Conservation (phyloP, 2,329 filamentous ascomycete species). For the Annulohypoxylon truncatum region DNA sequence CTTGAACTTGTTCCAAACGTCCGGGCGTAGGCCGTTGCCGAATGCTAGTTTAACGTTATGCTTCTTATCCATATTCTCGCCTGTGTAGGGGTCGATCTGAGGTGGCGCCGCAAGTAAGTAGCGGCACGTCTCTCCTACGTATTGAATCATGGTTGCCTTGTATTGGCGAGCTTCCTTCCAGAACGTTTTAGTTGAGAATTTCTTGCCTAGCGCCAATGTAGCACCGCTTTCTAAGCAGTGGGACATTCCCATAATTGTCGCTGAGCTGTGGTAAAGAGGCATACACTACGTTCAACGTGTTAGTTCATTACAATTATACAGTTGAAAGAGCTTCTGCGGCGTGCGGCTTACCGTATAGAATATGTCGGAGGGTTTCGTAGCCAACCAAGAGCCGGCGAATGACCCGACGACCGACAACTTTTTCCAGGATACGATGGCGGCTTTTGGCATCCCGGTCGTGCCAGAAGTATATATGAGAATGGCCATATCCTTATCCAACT, state of each 20-base stretch:
- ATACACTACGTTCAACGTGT: slow-evolving; percentile 68
- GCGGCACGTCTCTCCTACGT: slow-evolving; percentile 88
- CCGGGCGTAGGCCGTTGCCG: slow-evolving; percentile 86
- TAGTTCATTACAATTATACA: not conserved
- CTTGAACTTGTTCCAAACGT: slow-evolving; percentile 87
- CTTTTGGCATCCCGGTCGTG: slow-evolving; percentile 86
- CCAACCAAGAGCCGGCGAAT: slow-evolving; percentile 67
- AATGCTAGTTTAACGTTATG: slow-evolving; percentile 81
- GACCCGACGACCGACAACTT: slow-evolving; percentile 68
- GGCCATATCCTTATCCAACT: slow-evolving; percentile 67
- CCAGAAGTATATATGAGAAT: slow-evolving; percentile 87
- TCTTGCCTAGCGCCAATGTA: slow-evolving; percentile 78
- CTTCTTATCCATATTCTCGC: slow-evolving; percentile 75
- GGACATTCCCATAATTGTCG: slow-evolving; percentile 74
- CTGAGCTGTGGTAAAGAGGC: slow-evolving; percentile 90
- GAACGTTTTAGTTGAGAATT: slow-evolving; percentile 81
- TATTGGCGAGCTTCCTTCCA: slow-evolving; percentile 80
- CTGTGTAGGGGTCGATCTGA: slow-evolving; percentile 70
- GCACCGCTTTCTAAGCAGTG: slow-evolving; percentile 69
- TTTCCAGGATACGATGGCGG: slow-evolving; percentile 78
- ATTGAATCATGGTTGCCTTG: slow-evolving; percentile 82
- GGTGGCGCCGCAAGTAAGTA: slow-evolving; percentile 79
- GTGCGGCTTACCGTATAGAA: slow-evolving; percentile 74
- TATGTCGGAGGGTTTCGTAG: slow-evolving; percentile 71
- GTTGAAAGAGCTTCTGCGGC: not conserved